These are phyloP conservation scores for Xylariaceae sp. DNA, from an alignment of 2,329 filamentous ascomycete species.

Conservation along the genomic window DNA sequence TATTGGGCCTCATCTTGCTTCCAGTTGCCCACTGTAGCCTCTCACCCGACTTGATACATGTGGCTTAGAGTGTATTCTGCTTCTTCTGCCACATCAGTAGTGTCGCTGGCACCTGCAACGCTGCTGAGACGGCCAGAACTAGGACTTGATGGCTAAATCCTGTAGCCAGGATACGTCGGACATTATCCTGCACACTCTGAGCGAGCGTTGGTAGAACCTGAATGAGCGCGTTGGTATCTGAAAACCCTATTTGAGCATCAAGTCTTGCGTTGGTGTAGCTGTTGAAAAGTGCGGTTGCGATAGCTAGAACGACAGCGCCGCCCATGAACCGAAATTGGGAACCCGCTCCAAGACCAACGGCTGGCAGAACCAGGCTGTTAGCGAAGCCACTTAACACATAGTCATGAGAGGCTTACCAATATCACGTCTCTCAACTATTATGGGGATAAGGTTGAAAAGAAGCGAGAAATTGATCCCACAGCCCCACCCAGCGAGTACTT, in stretches of 20 bases:
- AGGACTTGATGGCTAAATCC: constrained; percentile 20
- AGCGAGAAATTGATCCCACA: constrained; percentile 16
- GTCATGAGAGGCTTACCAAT: constrained; percentile 11
- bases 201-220: constrained; percentile 6
- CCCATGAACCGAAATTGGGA: constrained; percentile 23
- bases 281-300: constrained; percentile 21
- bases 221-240: constrained; percentile 3
- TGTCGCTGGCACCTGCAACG: constrained; percentile 14
- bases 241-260: constrained; percentile 4
- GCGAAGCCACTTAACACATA: neutral
- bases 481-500: constrained; percentile 15
- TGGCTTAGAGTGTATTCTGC: no score
- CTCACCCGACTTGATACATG: no score
- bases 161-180: constrained; percentile 8
- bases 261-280: constrained; percentile 6
- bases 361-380: constrained; percentile 6
- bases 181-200: constrained; percentile 8
- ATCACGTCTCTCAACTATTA: constrained; percentile 13
- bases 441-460: constrained; percentile 14
- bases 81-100: constrained; percentile 21
- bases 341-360: constrained; percentile 18
- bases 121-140: constrained; percentile 18
- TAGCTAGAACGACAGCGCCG: constrained; percentile 14
- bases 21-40: no score
- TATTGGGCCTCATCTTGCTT: no score